A percentile compares a stretch with the other conserved stretches of the same genome.
These are phyloP conservation scores for Dactylellina drechsleri DNA, from an alignment of 2,329 filamentous ascomycete genomes.

Conservation along the genomic window DNA sequence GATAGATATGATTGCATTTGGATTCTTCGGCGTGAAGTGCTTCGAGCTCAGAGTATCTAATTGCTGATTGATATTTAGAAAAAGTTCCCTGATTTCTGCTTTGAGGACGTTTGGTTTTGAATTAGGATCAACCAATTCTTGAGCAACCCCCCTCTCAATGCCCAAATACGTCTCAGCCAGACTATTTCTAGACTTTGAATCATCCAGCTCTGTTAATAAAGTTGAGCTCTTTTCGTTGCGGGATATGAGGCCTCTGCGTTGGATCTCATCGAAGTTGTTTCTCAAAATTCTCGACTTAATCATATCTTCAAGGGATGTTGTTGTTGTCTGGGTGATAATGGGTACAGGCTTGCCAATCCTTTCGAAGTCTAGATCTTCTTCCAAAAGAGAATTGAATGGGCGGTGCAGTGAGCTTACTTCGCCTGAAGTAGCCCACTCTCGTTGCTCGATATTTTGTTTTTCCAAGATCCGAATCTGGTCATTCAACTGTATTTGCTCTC, in stretches of 20 bases:
- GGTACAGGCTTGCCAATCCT: conserved; percentile 93
- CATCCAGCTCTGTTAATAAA: conserved; percentile 78
- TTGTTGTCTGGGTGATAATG: conserved; percentile 90
- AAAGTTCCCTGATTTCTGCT: conserved; percentile 81
- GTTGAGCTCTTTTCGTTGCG: conserved; percentile 59
- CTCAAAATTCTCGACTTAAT: conserved; percentile 93
- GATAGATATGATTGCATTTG: conserved; percentile 82
- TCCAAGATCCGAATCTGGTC: conserved; percentile 94
- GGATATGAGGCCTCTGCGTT: conserved; percentile 71
- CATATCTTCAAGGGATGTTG: conserved; percentile 88
- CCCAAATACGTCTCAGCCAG: conserved; percentile 94
- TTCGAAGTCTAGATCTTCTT: conserved; percentile 96
- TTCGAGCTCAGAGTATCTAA: conserved; percentile 91
- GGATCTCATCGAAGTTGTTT: conserved; percentile 78
- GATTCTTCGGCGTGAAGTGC: conserved; percentile 92
- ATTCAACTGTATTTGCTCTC: conserved; percentile 82
- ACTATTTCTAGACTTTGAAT: conserved; percentile 85
- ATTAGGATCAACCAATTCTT: conserved; percentile 75
- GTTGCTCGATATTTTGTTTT: conserved; percentile 85
- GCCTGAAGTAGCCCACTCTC: conserved; percentile 88
- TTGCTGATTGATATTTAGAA: conserved; percentile 80
- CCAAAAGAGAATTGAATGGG: conserved; percentile 88
- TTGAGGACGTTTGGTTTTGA: conserved; percentile 82
- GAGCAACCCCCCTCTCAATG: conserved; percentile 75
- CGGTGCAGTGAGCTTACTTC: conserved; percentile 85